These are phyloP conservation scores for Lepidium aucheri DNA, from an alignment of 345 rosid species.

Conservation along the genomic window DNA sequence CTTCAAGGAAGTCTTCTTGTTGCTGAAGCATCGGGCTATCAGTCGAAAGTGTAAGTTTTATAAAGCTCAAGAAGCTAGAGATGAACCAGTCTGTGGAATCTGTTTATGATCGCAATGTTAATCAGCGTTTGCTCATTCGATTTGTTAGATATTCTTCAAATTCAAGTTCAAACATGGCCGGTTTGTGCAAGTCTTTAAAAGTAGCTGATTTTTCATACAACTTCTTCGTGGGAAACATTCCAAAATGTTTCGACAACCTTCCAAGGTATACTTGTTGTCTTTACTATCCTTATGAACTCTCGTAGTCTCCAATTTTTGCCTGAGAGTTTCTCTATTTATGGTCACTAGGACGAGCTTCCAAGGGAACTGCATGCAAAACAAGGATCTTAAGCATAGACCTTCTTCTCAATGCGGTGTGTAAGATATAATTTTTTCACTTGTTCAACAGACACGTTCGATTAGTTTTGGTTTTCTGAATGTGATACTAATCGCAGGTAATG, in stretches of 20 bases:
- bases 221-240: slow-evolving; percentile 77
- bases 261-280: slow-evolving; percentile 47
- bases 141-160: slow-evolving; percentile 47
- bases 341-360: slow-evolving; percentile 70
- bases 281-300: neutral
- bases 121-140: neutral
- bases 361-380: slow-evolving; percentile 75
- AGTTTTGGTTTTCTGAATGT: neutral
- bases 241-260: slow-evolving; percentile 71
- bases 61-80: neutral
- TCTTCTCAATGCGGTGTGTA: slow-evolving; percentile 57
- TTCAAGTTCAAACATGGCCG: slow-evolving; percentile 45
- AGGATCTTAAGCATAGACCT: slow-evolving; percentile 64
- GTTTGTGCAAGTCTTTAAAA: slow-evolving; percentile 69
- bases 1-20: slow-evolving; percentile 82
- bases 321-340: neutral
- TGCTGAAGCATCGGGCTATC: slow-evolving; percentile 19
- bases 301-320: neutral
- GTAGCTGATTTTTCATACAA: slow-evolving; percentile 82
- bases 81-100: neutral
- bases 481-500: slow-evolving; percentile 33
- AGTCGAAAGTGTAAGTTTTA: slow-evolving; percentile 22
- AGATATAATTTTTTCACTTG: neutral
- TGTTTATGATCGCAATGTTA: neutral
- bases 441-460: neutral